Evolutionary conservation across 495 filamentous ascomycete species (phyloP), one percentile per base, ranked within the genome.

Genomic region (Podospora didyma): DNA sequence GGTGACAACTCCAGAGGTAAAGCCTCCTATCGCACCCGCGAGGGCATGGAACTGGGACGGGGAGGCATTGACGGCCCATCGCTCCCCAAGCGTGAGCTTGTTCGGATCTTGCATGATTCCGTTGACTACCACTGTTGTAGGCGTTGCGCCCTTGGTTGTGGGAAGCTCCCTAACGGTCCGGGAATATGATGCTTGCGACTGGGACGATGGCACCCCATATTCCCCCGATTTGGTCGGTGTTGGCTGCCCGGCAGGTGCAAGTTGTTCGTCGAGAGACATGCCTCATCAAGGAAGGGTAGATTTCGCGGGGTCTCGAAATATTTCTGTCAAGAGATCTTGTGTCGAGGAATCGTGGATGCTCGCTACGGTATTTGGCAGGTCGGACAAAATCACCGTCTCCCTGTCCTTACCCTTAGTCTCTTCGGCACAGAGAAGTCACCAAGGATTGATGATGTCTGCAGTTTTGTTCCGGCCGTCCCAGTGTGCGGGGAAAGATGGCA

Each of bases 1-100:
- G 44, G 94, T 97, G 60, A 97, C 90, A 41, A 97, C 82, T 7
- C 94, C 94, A 4, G 92, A 96, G 5, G 88, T 89, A 58, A 96
- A 87, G 52, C 94, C 94, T 49, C 92, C 93, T 37, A 86, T 78
- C 10, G 90, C 95, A 45, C 94, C 94, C 37, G 90, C 84, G 42
- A 97, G 76, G 45, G 89, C 78, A 59, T 82, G 76, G 63, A 85
- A 79, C 49, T 75, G 75, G 17, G 77, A 72, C 47, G 79, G 71
- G 31, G 77, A 77, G 46, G 78, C 79, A 23, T 48, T 22, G 45
- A 72, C 58, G 20, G 78, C 76, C 74, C 77, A 82, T 57, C 67
- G 73, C 62, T 93, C 82, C 50, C 90, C 66, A 52, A 73, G 70
- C 57, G 79, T 81, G 58, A 83, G 65, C 54, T 77, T 70, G 42